Evolutionary conservation across 2,329 filamentous ascomycete species (phyloP).

Genomic region (Capronia americana): DNA sequence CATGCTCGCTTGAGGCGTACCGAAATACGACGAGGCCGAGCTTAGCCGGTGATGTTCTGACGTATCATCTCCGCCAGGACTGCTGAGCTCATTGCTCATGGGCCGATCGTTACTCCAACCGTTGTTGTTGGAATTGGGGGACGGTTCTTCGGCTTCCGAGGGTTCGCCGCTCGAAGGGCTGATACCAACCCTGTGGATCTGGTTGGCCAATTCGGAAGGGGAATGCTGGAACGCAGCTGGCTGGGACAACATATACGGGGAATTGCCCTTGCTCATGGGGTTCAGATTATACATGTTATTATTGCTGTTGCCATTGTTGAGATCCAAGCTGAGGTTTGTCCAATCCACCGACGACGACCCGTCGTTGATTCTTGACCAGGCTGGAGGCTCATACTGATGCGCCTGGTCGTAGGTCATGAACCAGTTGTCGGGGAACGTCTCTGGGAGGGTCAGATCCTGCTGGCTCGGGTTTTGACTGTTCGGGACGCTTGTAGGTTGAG

Average conservation of each 20-base stretch:
- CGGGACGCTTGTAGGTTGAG: slow-evolving; percentile 37
- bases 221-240: slow-evolving; percentile 23
- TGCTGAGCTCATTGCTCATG: slow-evolving; percentile 39
- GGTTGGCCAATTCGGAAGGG: slow-evolving; percentile 27
- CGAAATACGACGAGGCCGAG: slow-evolving; percentile 52
- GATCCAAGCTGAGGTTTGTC: slow-evolving; percentile 53
- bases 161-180: slow-evolving; percentile 58
- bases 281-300: slow-evolving; percentile 10
- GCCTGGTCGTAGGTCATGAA: slow-evolving; percentile 51
- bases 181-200: slow-evolving; percentile 42
- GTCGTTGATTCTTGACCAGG: slow-evolving; percentile 27
- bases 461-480: slow-evolving; percentile 38
- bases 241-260: slow-evolving; percentile 43
- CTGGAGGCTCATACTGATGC: slow-evolving; percentile 43
- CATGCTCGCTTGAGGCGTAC: slow-evolving; percentile 50
- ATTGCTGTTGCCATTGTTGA: slow-evolving; percentile 8
- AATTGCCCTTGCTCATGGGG: slow-evolving; percentile 23
- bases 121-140: slow-evolving; percentile 27
- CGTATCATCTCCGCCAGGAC: slow-evolving; percentile 49
- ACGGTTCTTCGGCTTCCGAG: slow-evolving; percentile 56
- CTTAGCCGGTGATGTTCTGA: slow-evolving; percentile 51
- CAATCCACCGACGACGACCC: slow-evolving; percentile 50
- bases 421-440: slow-evolving; percentile 49
- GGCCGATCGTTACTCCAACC: slow-evolving; percentile 25
- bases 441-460: slow-evolving; percentile 43